phyloP scores from a whole-genome alignment of 2,329 filamentous ascomycete genomes.

The Rosellinia necatrix region DNA sequence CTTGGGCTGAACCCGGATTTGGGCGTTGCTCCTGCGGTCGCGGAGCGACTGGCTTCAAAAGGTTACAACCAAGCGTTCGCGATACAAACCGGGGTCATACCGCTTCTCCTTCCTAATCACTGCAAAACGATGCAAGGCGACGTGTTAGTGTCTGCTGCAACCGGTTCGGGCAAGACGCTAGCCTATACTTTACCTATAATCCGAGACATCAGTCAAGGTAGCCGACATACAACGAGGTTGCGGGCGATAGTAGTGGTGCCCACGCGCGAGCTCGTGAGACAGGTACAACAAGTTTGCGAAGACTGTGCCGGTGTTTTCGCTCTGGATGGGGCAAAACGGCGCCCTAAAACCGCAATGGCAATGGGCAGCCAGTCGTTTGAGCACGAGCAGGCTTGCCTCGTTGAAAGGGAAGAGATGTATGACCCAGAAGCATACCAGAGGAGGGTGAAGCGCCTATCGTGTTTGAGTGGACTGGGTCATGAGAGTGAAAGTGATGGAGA shows the following conservation, averaged over 20 bases:
- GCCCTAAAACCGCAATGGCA: constrained; percentile 78
- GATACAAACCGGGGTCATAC: constrained; percentile 79
- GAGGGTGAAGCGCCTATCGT: constrained; percentile 47
- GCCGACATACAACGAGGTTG: constrained; percentile 63
- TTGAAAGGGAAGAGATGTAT: constrained; percentile 58
- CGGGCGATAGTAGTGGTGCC: constrained; percentile 86
- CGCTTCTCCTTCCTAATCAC: constrained; percentile 70
- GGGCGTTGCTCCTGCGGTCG: constrained; percentile 63
- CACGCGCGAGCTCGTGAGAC: constrained; percentile 85
- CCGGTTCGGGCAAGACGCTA: constrained; percentile 93
- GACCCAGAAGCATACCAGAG: constrained; percentile 62
- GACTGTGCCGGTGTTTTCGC: constrained; percentile 68
- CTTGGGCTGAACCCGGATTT: constrained; percentile 52
- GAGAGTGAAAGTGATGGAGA: constrained; percentile 44
- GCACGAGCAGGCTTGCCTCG: constrained; percentile 57
- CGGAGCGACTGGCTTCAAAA: constrained; percentile 67
- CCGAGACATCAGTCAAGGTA: constrained; percentile 69
- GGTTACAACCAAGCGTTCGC: constrained; percentile 75
- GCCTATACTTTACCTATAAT: constrained; percentile 89
- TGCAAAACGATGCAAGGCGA: constrained; percentile 70
- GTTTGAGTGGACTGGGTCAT: constrained; percentile 45
- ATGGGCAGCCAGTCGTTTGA: constrained; percentile 80
- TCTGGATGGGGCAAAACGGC: constrained; percentile 58
- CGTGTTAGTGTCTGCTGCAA: constrained; percentile 87
- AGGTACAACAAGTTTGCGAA: constrained; percentile 80